Evolutionary conservation across 352 stramenopile species (phyloP), one percentile per base, ranked within the genome.

Genomic region (Phytopythium sindhum): DNA sequence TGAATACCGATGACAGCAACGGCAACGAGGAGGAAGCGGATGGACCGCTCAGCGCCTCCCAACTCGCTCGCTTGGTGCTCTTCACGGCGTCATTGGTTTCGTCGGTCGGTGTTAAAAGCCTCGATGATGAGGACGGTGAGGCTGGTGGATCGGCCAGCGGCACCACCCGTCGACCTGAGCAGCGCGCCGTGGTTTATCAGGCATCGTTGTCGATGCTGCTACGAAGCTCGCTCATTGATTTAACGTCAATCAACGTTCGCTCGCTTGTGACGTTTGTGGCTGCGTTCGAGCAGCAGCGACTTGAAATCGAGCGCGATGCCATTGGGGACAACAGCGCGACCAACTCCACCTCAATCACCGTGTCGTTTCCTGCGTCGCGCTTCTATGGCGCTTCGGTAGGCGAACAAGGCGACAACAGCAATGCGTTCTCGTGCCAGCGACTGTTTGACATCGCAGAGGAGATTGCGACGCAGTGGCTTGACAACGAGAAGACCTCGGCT

Each of bases 41-140:
- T 3, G 51, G 65, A 3, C 21, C 50, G 51, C 60, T 86, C 17
- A 72, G 63, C 24, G 53, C 72, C 6, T 53, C 19, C 28, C 75
- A 87, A 41, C 63, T 89, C 14, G 72, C 71, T 11, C 80, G 74
- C 5, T 33, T 89, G 11, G 31, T 87, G 28, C 26, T 88, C n/a
- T 80, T 88, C 39, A 77, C 64, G 6, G 74, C 73, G 24, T 28
- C 35, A 15, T 15, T 24, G 26, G 17, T 28, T 37, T 29, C 21
- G 6, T 19, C 44, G 10, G 9, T n/a, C 1, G 28, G 17, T 23
- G 48, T 5, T 0, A 14, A 24, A 5, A 31, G 1, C 2, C 10
- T 37, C 21, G 23, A 8, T 12, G 31, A 21, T 12, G 10, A 31
- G 21, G 35, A 33, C 8, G 28, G 24, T 5, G 39, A 21, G 9